A percentile compares a stretch with the other conserved stretches of the same genome.
Conservation (phyloP, 2,329 filamentous ascomycete species). For the Drechslerella coelobrocha region DNA sequence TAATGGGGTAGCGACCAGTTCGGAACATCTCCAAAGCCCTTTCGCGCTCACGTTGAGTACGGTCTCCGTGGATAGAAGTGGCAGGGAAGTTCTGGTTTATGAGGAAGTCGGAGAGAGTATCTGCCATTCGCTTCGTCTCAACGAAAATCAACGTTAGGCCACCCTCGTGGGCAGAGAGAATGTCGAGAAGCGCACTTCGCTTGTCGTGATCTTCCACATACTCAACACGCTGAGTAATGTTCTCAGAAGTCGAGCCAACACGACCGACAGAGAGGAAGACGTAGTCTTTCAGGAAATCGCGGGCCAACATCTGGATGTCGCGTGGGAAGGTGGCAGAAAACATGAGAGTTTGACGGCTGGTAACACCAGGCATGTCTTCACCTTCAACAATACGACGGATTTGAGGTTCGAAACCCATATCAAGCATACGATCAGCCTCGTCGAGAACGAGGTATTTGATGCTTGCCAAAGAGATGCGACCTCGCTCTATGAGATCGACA, state of each 20-base stretch:
- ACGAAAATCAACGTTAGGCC: conserved; percentile 97
- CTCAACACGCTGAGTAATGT: conserved; percentile 98
- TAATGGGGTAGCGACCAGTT: conserved; percentile 90
- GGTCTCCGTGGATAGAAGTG: conserved; percentile 97
- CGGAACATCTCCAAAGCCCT: conserved; percentile 97
- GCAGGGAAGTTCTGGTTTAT: conserved; percentile 99
- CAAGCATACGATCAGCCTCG: conserved; percentile 99
- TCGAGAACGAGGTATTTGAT: conserved; percentile 99
- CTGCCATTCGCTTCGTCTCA: conserved; percentile 99
- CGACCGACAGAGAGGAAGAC: conserved; percentile 98
- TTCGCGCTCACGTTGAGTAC: conserved; percentile 98
- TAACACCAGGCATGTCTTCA: conserved; percentile 91
- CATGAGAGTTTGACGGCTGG: conserved; percentile 95
- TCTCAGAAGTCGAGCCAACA: conserved; percentile 99
- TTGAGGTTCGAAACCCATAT: conserved; percentile 99
- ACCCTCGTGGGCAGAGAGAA: conserved; percentile 88
- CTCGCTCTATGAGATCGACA: conserved; percentile 97
- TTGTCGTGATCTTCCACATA: conserved; percentile 98
- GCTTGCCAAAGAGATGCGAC: conserved; percentile 94
- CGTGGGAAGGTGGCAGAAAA: conserved; percentile 99
- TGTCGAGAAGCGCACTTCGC: conserved; percentile 95
- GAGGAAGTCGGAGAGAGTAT: conserved; percentile 95
- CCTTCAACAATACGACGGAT: conserved; percentile 98
- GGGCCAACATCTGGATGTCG: conserved; percentile 98
- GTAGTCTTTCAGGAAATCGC: conserved; percentile 99